A percentile compares a stretch with the other conserved stretches of the same genome.
These are phyloP conservation scores for Entelexis paramagnoliae DNA, from an alignment of 1,139 yeast species.

Conservation along the genomic window DNA sequence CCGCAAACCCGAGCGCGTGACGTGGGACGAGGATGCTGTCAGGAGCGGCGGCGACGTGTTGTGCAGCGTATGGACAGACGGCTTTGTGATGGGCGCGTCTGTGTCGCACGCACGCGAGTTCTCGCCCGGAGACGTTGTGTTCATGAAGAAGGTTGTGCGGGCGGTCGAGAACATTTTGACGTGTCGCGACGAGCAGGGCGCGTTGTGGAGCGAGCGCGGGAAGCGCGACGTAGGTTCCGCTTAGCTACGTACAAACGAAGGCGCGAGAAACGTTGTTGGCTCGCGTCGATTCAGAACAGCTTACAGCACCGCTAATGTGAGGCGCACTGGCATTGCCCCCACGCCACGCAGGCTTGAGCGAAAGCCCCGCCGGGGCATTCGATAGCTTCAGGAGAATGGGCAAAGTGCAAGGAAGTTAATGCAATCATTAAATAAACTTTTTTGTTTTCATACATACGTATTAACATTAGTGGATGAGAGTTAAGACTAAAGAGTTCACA, in stretches of 20 bases:
- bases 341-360: too few species aligned
- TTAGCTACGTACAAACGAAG: too few species aligned
- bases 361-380: too few species aligned
- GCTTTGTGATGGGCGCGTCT: slow-evolving; percentile 48
- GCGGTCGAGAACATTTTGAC: slow-evolving; percentile 28
- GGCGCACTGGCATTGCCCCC: too few species aligned
- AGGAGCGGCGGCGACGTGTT: too few species aligned
- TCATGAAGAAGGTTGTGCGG: slow-evolving; percentile 33
- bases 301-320: too few species aligned
- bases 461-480: not conserved
- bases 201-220: too few species aligned
- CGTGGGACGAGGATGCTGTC: not conserved
- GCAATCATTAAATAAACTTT: not conserved
- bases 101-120: slow-evolving; percentile 33
- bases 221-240: too few species aligned
- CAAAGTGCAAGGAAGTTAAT: too few species aligned
- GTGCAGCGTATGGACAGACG: slow-evolving; percentile 34
- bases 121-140: slow-evolving; percentile 39
- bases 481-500: not conserved
- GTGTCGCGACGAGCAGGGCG: slow-evolving; percentile 17
- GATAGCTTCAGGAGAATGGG: too few species aligned
- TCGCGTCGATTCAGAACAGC: too few species aligned
- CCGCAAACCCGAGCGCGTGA: slow-evolving; percentile 4
- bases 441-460: not conserved
- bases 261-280: too few species aligned